These are phyloP conservation scores for Silene conica DNA, from an alignment of 148 eudicot species.

Conservation along the genomic window DNA sequence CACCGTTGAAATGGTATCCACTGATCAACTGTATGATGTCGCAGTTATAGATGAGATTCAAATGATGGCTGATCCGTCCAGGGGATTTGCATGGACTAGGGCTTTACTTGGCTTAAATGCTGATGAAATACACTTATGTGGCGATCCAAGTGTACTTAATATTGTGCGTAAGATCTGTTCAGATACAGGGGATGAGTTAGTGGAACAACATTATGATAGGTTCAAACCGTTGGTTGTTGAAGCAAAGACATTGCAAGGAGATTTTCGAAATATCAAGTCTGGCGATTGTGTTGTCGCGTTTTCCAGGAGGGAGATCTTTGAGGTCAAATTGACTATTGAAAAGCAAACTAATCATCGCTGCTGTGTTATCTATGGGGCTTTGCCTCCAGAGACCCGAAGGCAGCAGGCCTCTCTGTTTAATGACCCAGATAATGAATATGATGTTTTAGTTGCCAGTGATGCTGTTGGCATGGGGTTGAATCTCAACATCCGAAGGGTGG, in stretches of 20 bases:
- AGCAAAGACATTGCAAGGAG: constrained; percentile 86
- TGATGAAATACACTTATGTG: constrained; percentile 95
- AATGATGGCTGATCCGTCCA: constrained; percentile 74
- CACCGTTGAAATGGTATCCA: constrained; percentile 95
- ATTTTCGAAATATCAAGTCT: constrained; percentile 69
- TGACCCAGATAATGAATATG: constrained; percentile 69
- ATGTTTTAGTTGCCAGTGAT: constrained; percentile 97
- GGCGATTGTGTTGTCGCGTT: constrained; percentile 98
- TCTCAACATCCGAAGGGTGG: constrained; percentile 77
- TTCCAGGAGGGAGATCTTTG: constrained; percentile 97
- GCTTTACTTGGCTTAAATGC: constrained; percentile 92
- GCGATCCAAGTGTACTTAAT: constrained; percentile 89
- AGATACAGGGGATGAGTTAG: constrained; percentile 84
- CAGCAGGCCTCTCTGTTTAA: constrained; percentile 87
- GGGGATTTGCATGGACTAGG: constrained; percentile 98
- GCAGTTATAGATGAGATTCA: constrained; percentile 98
- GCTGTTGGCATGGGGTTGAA: constrained; percentile 99
- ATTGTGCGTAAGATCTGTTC: constrained; percentile 72
- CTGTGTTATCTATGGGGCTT: constrained; percentile 93
- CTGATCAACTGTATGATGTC: constrained; percentile 78
- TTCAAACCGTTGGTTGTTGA: constrained; percentile 93
- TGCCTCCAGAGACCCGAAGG: constrained; percentile 97
- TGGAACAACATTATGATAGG: constrained; percentile 76
- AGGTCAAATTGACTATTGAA: constrained; percentile 87
- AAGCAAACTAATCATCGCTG: constrained; percentile 84